Evolutionary conservation across 768 basidiomycete species (phyloP), one percentile per base, ranked within the genome.

Genomic region (Podaxis pistillaris): DNA sequence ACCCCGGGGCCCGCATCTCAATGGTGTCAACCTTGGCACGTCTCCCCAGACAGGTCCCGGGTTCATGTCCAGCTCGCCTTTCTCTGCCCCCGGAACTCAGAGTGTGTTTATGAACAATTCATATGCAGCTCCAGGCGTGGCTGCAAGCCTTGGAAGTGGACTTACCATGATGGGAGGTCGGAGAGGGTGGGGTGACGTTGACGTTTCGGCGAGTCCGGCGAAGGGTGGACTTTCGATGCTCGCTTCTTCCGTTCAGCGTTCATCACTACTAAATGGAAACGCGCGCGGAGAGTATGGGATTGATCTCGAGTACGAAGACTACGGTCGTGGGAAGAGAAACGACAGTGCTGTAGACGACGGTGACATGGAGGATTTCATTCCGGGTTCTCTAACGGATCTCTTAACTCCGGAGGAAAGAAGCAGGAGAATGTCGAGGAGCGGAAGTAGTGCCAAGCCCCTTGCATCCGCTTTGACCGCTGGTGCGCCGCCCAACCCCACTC

Each of bases 301-400:
- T 28, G 74, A 72, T 44, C 67, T 77, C 55, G 82, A 76, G 66
- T 78, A 76, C 58, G 79, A 80, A n/a, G 76, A 78, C 30, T 73
- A 71, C 62, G 73, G 68, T 13, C 65, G 60, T 51, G 60, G 62
- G 28, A 65, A 63, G 49, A 68, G 67, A 51, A 75, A 73, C 17
- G 83, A 81, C 17, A 74, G 75, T 38, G 84, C 83, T 0, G 82
- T 81, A 6, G 87, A 87, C 19, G 90, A 90, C 54, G 93, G 87
- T 50, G 92, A 95, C 66, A 70, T 93, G 53, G 93, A 94, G 69
- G 95, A 94, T 61, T 91, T 98, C 72, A 72, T 98, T 33, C 96
- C 96, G 0, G 88, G 91, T 59, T 92, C 89, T 3, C 77, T 98
- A 52, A 93, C 87, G 28, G 96, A 98, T 64, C 80, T 98, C 6